These are phyloP conservation scores for Ceratobasidium sp. DNA, from an alignment of 1,284 basidiomycete genomes.

Conservation along the genomic window DNA sequence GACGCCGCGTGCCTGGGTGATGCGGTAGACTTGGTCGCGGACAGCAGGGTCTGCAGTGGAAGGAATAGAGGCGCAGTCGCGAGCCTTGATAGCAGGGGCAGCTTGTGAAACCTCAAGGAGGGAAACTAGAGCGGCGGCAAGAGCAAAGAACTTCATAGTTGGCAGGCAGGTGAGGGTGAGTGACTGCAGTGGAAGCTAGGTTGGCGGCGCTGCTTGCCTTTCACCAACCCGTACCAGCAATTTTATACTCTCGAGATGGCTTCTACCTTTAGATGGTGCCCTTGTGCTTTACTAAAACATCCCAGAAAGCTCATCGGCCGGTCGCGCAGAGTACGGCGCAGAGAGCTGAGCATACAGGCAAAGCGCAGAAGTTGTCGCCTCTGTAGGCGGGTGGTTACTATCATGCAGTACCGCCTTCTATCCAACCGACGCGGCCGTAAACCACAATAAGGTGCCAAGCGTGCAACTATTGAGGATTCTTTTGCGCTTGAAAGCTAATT, in stretches of 20 bases:
- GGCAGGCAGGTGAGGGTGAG: neutral
- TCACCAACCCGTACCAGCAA: neutral
- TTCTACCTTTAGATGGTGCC: neutral
- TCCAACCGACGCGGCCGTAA: neutral
- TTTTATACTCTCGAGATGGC: slow-evolving; percentile 16
- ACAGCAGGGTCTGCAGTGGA: slow-evolving; percentile 25
- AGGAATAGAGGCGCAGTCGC: slow-evolving; percentile 35
- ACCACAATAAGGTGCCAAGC: neutral
- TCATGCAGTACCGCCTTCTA: slow-evolving; percentile 6
- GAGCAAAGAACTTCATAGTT: slow-evolving; percentile 27
- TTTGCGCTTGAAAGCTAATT: neutral
- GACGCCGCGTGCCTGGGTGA: slow-evolving; percentile 36
- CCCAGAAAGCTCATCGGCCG: slow-evolving; percentile 11
- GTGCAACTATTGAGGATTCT: neutral
- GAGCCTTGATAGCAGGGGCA: slow-evolving; percentile 32
- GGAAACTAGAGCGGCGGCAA: slow-evolving; percentile 11
- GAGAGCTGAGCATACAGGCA: neutral
- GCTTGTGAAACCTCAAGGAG: slow-evolving; percentile 27
- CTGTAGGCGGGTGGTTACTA: slow-evolving; percentile 13
- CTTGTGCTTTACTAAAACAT: neutral
- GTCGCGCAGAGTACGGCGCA: neutral
- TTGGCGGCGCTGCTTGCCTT: neutral
- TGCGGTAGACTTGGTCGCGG: slow-evolving; percentile 35
- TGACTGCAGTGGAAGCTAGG: neutral
- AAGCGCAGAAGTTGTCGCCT: slow-evolving; percentile 27